Conservation (phyloP, 2,329 filamentous ascomycete species). For the Paramyrothecium roridum region DNA sequence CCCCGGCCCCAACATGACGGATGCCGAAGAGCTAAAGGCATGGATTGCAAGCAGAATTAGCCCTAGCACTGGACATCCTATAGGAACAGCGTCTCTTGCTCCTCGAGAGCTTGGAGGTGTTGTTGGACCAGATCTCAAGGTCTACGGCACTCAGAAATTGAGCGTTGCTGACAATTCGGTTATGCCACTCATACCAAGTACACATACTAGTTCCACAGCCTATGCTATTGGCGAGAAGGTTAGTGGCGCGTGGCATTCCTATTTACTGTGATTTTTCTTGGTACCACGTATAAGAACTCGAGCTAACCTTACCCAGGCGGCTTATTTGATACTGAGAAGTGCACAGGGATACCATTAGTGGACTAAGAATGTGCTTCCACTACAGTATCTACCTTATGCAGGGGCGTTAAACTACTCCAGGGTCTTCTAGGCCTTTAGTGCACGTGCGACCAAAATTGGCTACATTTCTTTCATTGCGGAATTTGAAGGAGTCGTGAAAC, state of each 20-base stretch:
- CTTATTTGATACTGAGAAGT: not conserved
- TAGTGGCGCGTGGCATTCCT: not conserved
- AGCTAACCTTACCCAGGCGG: not conserved
- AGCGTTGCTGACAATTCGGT: conserved; percentile 37
- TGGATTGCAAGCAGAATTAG: conserved; percentile 5
- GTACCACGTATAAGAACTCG: no score
- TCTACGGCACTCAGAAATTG: conserved; percentile 35
- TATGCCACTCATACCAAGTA: conserved; percentile 37
- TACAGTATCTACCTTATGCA: no score
- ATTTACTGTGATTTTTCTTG: no score
- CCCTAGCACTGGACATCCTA: conserved; percentile 8
- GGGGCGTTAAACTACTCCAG: no score
- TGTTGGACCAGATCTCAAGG: conserved; percentile 22
- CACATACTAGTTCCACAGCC: conserved; percentile 39
- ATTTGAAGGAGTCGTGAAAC: no score
- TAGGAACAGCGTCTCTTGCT: conserved; percentile 7
- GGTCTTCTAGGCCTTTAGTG: no score
- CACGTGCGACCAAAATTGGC: no score
- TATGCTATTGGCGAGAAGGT: conserved; percentile 42
- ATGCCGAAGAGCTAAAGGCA: conserved; percentile 17
- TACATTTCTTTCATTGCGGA: no score
- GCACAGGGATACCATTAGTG: not conserved
- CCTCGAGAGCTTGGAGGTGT: conserved; percentile 10
- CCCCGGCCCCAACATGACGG: conserved; percentile 28
- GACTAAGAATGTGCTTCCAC: not conserved